Percentiles rank a stretch among this genome's conserved stretches.
Evolutionary conservation across 345 rosid genomes (phyloP).

Genomic region (Linum usitatissimum): DNA sequence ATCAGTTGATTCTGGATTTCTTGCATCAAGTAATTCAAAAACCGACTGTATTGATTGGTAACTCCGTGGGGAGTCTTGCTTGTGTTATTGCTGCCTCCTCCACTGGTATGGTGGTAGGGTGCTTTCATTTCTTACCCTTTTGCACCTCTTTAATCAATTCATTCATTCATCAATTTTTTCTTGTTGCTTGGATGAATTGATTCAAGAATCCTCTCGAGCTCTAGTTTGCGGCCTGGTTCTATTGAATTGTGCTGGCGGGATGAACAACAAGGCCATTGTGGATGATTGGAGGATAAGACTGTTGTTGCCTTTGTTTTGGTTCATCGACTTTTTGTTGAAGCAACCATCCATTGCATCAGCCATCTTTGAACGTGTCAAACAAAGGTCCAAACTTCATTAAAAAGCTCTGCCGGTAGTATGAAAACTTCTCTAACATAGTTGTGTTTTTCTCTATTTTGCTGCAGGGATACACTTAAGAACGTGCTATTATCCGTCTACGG

Average conservation of each 20-base stretch:
- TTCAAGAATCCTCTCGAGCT: conserved; percentile 32
- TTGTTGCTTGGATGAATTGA: too few relatives aligned
- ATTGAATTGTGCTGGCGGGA: conserved; percentile 87
- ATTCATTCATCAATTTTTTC: neutral
- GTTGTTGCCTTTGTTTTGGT: conserved; percentile 57
- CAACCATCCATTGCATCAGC: conserved; percentile 55
- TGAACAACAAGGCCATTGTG: conserved; percentile 90
- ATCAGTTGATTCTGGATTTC: conserved; percentile 68
- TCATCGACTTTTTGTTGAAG: conserved; percentile 63
- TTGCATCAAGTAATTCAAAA: conserved; percentile 54
- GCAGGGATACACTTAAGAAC: conserved; percentile 62
- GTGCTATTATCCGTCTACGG: conserved; percentile 56
- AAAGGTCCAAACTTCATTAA: conserved; percentile 27
- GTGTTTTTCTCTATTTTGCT: conserved; percentile 4
- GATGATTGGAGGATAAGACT: conserved; percentile 97
- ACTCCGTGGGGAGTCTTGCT: conserved; percentile 93
- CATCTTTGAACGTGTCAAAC: conserved; percentile 62
- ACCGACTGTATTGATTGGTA: conserved; percentile 75
- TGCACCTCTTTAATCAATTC: neutral
- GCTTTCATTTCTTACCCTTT: neutral
- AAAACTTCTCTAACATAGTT: too few relatives aligned
- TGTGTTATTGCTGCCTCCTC: conserved; percentile 92
- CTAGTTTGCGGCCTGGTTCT: conserved; percentile 69
- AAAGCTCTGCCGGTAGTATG: too few relatives aligned
- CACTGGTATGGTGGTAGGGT: neutral